Evolutionary conservation across 2,329 filamentous ascomycete species (phyloP), one percentile per base, ranked within the genome.

Genomic region (Xylariaceae sp.): DNA sequence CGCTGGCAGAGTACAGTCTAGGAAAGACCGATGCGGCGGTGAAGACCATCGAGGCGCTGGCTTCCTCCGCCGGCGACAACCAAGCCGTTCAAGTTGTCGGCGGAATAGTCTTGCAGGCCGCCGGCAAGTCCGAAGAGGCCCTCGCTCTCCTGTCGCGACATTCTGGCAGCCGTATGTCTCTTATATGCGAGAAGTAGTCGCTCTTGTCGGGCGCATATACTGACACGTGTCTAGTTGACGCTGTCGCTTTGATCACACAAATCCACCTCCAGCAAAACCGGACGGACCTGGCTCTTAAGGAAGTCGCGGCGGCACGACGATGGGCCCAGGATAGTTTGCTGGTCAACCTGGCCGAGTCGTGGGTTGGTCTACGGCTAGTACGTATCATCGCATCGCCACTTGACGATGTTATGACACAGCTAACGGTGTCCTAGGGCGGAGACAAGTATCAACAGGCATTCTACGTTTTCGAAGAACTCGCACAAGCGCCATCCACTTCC

Each of bases 381-480:
- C 60, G 82, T 77, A 42, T 51, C 26, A 29, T 23, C 43, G 41
- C 20, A 29, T 23, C 43, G 41, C 20, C 23, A 20, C 40, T 21
- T 18, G 20, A 14, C 40, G 5, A 14, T 26, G 23, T 23, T 18
- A 12, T 9, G n/a, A 26, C 7, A 23, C 26, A 18, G 18, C 56
- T 62, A 57, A 60, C 50, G 5, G 45, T 16, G 44, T 12, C 19
- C 29, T 59, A 96, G 89, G 93, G 93, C 70, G 93, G 93, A 65
- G 92, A 96, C 66, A 95, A 91, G 73, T 98, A 98, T 76, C 95
- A 98, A 71, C 90, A 95, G 70, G 89, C 93, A 18, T 98, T 96
- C 76, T 98, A 99, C 80, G 93, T 98, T 59, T 98, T 91, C 70
- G 93, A 98, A 76, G 95, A 99, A 75, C 85, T 98, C 47, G 93